Base-by-base conservation (phyloP, 2,329 filamentous ascomycete genomes). In the Alternaria novae-zelandiae region DNA sequence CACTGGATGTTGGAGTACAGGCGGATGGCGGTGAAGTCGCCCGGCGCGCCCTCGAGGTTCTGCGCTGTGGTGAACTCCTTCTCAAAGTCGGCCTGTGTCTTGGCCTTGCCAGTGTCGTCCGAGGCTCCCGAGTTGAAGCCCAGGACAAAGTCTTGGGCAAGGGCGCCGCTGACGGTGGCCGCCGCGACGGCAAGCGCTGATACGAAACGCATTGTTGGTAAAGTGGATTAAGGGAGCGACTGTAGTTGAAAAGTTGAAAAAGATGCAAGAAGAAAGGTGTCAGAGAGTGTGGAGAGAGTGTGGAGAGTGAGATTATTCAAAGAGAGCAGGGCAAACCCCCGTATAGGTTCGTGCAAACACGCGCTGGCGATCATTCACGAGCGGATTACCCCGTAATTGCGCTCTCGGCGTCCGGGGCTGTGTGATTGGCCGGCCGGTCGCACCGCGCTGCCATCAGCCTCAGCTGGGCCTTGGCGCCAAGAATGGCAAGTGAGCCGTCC, bases 1-100 rank as follows among this genome's bases (percentile, higher is more conserved):
- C 80, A 86, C 85, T 93, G 90, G 55, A 91, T 84, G 85, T 88
- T 92, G 71, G 90, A 92, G 82, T 90, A 93, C 26, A 93, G 84
- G 64, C 91, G 88, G 53, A 89, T 90, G 62, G 87, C 89, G 72
- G 82, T 90, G 83, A 91, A 93, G 55, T 87, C 87, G 21, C 84
- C 82, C 41, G 90, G 82, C 43, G 90, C 88, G 54, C 89, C 89
- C 30, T 84, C 81, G 9, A 94, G 87, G 56, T 82, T 83, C 70
- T 88, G 84, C 12, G 91, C 90, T 2, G 85, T 82, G 70, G 83
- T 86, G 85, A 92, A 93, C 80, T 91, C 87, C 71, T 84, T 81
- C 82, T 91, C 87, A 79, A 91, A 94, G 74, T 92, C 89, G 4
- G 84, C 72, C 78, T 92, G 86, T 59, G 74, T 73, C 83, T 91